Base-by-base conservation (phyloP, 1,284 basidiomycete species). In the Neolentinus lepideus region DNA sequence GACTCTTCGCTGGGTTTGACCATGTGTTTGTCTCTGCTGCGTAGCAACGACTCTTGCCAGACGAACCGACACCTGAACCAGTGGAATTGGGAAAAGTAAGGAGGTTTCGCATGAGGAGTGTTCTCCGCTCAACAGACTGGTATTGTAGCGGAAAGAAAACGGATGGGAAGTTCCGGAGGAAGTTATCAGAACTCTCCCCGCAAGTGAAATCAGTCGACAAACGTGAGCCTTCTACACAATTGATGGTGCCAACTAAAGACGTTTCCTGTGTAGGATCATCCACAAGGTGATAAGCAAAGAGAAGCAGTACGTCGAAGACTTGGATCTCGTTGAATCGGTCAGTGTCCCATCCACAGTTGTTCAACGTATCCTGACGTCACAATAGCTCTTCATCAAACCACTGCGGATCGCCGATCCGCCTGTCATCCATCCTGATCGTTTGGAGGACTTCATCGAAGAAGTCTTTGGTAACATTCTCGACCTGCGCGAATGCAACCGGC, bases 281-380 rank as follows among this genome's bases (percentile, higher is more conserved):
- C 86, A 90, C 64, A 94, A 95, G 69, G 85, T 95, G 38, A 90
- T 99, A 60, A 83, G 82, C 64, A 90, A 92, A 60, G 96, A 99
- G 70, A 87, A 91, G 63, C 87, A 92, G 64, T 98, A 97, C 67
- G 77, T 95, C 38, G 84, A 88, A 47, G 96, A 99, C 66, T 78
- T 99, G 3, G 85, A 93, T 57, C 81, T 87, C 3, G 81, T 98
- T 46, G 92, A 97, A 63, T 75, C 78, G 3, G 85, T 90, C 59
- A 31, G 77, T 66, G 21, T 9, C 45, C 29, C 38, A 9, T 54
- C 27, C 16, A 2, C 36, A 33, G 2, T 26, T 9, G 33, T 31
- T 48, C 46, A 24, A 36, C n/a, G 16, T n/a, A 43, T 4, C n/a
- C 38, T n/a, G 38, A 21, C 8, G n/a, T 43, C 6, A 16, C n/a